These are phyloP conservation scores for Reutealis trisperma DNA, from an alignment of 345 rosid genomes.

Conservation along the genomic window DNA sequence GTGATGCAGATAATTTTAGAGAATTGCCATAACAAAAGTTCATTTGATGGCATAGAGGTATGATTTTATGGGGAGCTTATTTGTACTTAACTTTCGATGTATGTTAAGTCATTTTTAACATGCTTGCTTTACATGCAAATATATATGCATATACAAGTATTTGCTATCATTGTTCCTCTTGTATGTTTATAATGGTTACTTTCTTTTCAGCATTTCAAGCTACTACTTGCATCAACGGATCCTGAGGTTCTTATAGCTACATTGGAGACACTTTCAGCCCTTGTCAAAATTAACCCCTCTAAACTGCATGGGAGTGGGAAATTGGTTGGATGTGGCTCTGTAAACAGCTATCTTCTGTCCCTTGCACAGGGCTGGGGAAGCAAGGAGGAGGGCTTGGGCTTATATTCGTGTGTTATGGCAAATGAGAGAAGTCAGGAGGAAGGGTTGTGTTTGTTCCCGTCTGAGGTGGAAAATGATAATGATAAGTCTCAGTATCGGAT, in stretches of 20 bases:
- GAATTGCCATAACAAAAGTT: constrained; percentile 85
- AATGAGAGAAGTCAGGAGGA: constrained; percentile 84
- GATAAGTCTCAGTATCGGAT: constrained; percentile 66
- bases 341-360: constrained; percentile 78
- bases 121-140: background rate
- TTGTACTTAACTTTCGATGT: background rate
- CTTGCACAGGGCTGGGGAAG: constrained; percentile 99
- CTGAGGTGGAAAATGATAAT: constrained; percentile 55
- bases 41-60: constrained; percentile 96
- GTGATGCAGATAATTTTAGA: constrained; percentile 89
- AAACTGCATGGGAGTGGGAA: constrained; percentile 89
- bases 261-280: constrained; percentile 80
- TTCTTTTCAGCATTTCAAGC: constrained; percentile 81
- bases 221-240: constrained; percentile 87
- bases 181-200: constrained; percentile 9
- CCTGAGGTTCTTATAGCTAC: constrained; percentile 90
- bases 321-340: constrained; percentile 81
- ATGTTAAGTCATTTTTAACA: constrained; percentile 6
- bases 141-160: background rate
- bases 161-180: constrained; percentile 13
- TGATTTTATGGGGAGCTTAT: background rate
- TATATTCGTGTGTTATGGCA: constrained; percentile 85
- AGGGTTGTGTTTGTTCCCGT: constrained; percentile 83
- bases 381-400: constrained; percentile 95
- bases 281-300: constrained; percentile 84